Evolutionary conservation across 1,139 yeast species (phyloP), one percentile per base, ranked within the genome.

Genomic region (Pichia kudriavzevii): DNA sequence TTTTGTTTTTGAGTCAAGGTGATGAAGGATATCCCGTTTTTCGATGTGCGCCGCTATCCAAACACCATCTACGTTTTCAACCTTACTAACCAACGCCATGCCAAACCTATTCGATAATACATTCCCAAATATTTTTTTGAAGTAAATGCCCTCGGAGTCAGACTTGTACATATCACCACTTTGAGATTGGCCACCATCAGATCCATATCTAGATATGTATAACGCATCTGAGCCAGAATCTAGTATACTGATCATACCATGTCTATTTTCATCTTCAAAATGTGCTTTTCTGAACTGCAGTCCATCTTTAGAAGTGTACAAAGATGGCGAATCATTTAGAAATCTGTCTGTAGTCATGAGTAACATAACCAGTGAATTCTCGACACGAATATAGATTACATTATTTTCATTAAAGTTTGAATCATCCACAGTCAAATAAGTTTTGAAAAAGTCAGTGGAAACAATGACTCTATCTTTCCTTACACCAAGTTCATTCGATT

Each of bases 51-150:
- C 39, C 12, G 77, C 73, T 30, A 80, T 52, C 79, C 85, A 72
- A 14, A 75, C 73, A 11, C 93, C 93, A 42, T 80, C 87, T 27
- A 80, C 64, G n/a, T 67, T 67, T 43, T 75, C 69, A 8, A 78
- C 65, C 43, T 73, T 73, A 28, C 65, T 67, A 16, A 77, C 51
- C 15, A 67, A 63, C 3, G 60, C 56, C 39, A 59, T 45, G 3
- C 72, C 72, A n/a, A 56, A 28, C 4, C 45, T 38, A 16, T 63
- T 64, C 14, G 66, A 59, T 31, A 61, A 60, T 18, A 74, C 63
- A 26, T 67, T 55, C 7, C 67, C 71, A 30, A 74, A 50, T 8
- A 71, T 46, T 41, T 65, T 66, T 13, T 61, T 63, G 55, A 73
- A 79, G 34, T 64, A 65, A 28, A 73, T 52, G 2, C 94, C 93